phyloP scores from a whole-genome alignment of 2,329 filamentous ascomycete genomes.

The Grosmannia clavigera region DNA sequence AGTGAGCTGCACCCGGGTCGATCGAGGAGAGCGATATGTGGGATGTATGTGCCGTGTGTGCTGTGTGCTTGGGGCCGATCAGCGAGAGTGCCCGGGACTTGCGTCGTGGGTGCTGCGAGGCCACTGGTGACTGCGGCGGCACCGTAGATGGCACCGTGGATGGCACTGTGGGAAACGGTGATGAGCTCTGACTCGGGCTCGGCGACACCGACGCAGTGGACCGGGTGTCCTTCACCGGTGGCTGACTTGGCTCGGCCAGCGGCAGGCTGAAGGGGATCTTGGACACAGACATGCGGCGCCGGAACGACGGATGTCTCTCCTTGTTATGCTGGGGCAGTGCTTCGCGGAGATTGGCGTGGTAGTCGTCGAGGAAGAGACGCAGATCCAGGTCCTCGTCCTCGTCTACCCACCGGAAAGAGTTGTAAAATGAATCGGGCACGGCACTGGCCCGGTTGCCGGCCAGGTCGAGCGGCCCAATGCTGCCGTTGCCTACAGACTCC shows the following conservation, averaged over 20 bases:
- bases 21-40: slow-evolving; percentile 39
- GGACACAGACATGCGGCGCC: slow-evolving; percentile 59
- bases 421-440: slow-evolving; percentile 44
- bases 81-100: slow-evolving; percentile 44
- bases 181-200: slow-evolving; percentile 10
- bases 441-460: slow-evolving; percentile 10
- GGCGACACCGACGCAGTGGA: background rate
- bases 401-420: slow-evolving; percentile 63
- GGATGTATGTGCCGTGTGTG: slow-evolving; percentile 8
- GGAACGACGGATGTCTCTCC: slow-evolving; percentile 47
- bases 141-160: slow-evolving; percentile 14
- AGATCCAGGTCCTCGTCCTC: slow-evolving; percentile 60
- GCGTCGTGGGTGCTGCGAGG: slow-evolving; percentile 26
- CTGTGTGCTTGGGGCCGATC: slow-evolving; percentile 33
- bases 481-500: slow-evolving; percentile 2
- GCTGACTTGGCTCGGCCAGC: slow-evolving; percentile 35
- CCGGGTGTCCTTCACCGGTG: slow-evolving; percentile 29
- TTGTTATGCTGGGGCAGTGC: slow-evolving; percentile 29
- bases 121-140: slow-evolving; percentile 10
- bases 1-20: slow-evolving; percentile 67
- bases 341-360: slow-evolving; percentile 50
- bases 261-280: slow-evolving; percentile 50
- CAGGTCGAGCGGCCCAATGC: background rate
- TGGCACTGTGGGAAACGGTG: slow-evolving; percentile 9
- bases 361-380: slow-evolving; percentile 55